Conservation (phyloP, 2,329 filamentous ascomycete genomes). For the Endoconidiophora polonica region DNA sequence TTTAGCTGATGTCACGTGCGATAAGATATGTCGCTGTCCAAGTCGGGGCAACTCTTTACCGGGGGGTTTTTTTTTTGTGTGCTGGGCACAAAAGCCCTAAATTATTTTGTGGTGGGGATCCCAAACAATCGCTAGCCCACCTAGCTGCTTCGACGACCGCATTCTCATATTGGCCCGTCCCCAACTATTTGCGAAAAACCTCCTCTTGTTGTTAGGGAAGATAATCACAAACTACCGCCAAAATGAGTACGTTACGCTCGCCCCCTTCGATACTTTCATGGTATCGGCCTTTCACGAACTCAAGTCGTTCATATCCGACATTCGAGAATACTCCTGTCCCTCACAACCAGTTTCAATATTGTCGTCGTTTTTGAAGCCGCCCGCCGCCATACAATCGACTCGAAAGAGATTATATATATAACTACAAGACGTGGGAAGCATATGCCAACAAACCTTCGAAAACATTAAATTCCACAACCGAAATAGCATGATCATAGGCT, state of each 20-base stretch:
- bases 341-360: conserved; percentile 2
- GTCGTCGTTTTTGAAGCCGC: background rate
- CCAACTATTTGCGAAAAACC: conserved; percentile 11
- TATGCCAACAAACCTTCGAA: too few relatives aligned
- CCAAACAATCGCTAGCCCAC: conserved; percentile 4
- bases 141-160: conserved; percentile 9
- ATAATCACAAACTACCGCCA: conserved; percentile 26
- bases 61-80: conserved; percentile 4
- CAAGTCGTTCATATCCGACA: too few relatives aligned
- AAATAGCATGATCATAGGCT: too few relatives aligned
- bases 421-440: too few relatives aligned
- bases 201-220: conserved; percentile 13
- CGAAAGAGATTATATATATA: too few relatives aligned
- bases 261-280: background rate
- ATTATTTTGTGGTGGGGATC: conserved; percentile 8
- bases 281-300: too few relatives aligned
- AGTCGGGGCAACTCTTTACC: conserved; percentile 6
- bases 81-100: conserved; percentile 9
- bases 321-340: background rate
- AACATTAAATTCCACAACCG: too few relatives aligned
- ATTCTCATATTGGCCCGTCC: conserved; percentile 11
- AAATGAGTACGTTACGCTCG: conserved; percentile 36
- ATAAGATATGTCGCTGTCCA: background rate
- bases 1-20: background rate
- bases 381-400: too few relatives aligned